Percentiles rank a stretch among this genome's conserved stretches.
Evolutionary conservation across 306 rosid species (phyloP).

Genomic region (Purshia tridentata): DNA sequence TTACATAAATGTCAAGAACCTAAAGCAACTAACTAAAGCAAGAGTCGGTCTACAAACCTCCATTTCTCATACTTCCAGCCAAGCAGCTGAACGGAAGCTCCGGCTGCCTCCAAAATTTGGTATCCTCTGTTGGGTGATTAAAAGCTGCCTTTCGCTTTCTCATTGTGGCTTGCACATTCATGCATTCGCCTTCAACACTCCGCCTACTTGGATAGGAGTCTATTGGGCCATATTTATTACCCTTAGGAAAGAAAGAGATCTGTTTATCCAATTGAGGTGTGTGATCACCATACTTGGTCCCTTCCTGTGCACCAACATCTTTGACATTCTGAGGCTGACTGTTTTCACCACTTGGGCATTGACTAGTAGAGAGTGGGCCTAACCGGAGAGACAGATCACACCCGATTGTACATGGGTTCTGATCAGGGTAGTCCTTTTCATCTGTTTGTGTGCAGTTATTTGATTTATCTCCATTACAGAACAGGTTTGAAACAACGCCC

Average conservation of each 20-base stretch:
- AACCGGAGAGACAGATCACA: constrained; percentile 73
- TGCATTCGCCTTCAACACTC: constrained; percentile 15
- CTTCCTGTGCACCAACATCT: constrained; percentile 14
- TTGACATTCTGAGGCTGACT: constrained; percentile 20
- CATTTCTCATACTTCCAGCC: constrained; percentile 25
- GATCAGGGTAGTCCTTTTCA: constrained; percentile 10
- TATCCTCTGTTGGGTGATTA: constrained; percentile 22
- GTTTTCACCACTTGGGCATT: constrained; percentile 25
- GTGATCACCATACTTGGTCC: constrained; percentile 18
- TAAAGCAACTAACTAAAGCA: constrained; percentile 21
- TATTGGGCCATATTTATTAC: constrained; percentile 14
- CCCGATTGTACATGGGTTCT: constrained; percentile 18
- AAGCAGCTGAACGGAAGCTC: constrained; percentile 26
- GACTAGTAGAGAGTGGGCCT: constrained; percentile 39
- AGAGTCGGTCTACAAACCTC: constrained; percentile 33
- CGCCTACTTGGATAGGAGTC: constrained; percentile 17
- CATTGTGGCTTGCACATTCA: constrained; percentile 19
- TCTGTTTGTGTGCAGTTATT: constrained; percentile 17
- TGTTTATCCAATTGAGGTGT: constrained; percentile 14
- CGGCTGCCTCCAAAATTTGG: constrained; percentile 35
- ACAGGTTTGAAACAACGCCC: constrained; percentile 11
- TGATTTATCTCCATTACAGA: constrained; percentile 24
- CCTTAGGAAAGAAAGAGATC: constrained; percentile 15
- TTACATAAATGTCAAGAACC: constrained; percentile 18
- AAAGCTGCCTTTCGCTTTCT: constrained; percentile 44